These are phyloP conservation scores for Arabidopsis hybrid DNA, from an alignment of 441 rosid species.

Conservation along the genomic window DNA sequence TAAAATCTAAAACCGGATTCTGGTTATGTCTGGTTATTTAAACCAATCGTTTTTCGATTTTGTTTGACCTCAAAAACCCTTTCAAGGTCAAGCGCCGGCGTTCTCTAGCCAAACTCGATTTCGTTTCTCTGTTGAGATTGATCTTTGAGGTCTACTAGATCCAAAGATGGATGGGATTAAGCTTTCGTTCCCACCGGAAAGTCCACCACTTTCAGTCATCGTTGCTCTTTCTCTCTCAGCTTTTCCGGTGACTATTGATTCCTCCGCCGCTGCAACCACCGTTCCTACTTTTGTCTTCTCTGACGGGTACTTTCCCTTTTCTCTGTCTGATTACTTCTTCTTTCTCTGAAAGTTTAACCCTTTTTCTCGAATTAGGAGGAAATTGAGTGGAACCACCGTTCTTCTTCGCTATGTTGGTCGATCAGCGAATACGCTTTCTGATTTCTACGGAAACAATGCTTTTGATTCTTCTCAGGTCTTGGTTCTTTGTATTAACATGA, in stretches of 20 bases:
- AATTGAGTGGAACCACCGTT: slow-evolving; percentile 62
- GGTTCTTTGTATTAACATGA: background rate
- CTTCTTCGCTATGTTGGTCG: slow-evolving; percentile 77
- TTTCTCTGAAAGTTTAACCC: background rate
- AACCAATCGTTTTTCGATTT: too few relatives aligned
- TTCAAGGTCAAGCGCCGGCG: too few relatives aligned
- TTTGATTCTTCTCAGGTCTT: slow-evolving; percentile 69
- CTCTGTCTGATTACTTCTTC: background rate
- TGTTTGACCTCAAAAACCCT: too few relatives aligned
- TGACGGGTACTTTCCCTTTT: slow-evolving; percentile 52
- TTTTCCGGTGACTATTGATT: slow-evolving; percentile 43
- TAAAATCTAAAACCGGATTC: background rate
- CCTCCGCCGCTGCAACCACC: slow-evolving; percentile 34
- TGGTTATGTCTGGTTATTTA: too few relatives aligned
- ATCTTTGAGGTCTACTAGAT: background rate
- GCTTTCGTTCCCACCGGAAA: slow-evolving; percentile 54
- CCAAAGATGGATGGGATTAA: slow-evolving; percentile 47
- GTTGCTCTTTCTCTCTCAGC: slow-evolving; percentile 60
- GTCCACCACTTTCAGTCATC: slow-evolving; percentile 62
- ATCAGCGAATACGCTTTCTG: slow-evolving; percentile 42
- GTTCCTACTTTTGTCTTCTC: slow-evolving; percentile 58
- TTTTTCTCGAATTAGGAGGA: slow-evolving; percentile 45
- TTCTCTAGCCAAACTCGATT: too few relatives aligned
- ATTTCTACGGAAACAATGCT: slow-evolving; percentile 61
- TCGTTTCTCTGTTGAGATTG: too few relatives aligned